phyloP scores from a whole-genome alignment of 495 filamentous ascomycete genomes.

The Lasiosphaeria ovina region DNA sequence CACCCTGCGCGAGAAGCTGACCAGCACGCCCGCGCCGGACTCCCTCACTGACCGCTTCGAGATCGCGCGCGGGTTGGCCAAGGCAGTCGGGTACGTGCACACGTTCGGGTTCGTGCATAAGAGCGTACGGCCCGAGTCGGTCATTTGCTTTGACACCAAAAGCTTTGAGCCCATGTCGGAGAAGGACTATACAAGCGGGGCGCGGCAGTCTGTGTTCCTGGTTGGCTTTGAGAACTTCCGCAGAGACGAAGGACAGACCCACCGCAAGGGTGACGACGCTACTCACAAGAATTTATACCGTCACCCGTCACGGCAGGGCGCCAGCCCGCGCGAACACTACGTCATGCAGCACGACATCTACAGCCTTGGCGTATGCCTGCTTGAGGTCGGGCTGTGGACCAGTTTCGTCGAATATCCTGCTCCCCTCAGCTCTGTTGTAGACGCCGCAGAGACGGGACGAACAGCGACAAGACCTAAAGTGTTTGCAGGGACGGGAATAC shows the following conservation, averaged over 20 bases:
- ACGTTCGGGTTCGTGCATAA: constrained; percentile 56
- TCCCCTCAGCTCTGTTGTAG: background rate
- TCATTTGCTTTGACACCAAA: constrained; percentile 39
- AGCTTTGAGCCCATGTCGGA: background rate
- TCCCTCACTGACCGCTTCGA: constrained; percentile 16
- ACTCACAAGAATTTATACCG: constrained; percentile 57
- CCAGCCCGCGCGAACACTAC: constrained; percentile 39
- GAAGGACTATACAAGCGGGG: too few species aligned
- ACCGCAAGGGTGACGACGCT: constrained; percentile 36
- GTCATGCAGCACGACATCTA: constrained; percentile 66
- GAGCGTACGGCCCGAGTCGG: constrained; percentile 54
- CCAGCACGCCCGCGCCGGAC: background rate
- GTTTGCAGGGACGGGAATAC: background rate
- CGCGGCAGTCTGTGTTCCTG: constrained; percentile 33
- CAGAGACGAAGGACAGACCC: constrained; percentile 33
- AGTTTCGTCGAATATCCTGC: constrained; percentile 41
- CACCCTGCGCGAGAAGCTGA: constrained; percentile 11
- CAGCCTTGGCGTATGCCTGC: constrained; percentile 37
- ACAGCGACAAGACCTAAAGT: background rate
- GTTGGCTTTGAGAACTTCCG: constrained; percentile 54
- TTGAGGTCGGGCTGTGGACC: constrained; percentile 62
- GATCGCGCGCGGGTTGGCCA: constrained; percentile 46
- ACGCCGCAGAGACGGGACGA: background rate
- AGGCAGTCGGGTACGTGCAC: constrained; percentile 51
- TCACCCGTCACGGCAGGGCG: constrained; percentile 54